Conservation (phyloP, 768 basidiomycete species). For the Trametes meyenii region DNA sequence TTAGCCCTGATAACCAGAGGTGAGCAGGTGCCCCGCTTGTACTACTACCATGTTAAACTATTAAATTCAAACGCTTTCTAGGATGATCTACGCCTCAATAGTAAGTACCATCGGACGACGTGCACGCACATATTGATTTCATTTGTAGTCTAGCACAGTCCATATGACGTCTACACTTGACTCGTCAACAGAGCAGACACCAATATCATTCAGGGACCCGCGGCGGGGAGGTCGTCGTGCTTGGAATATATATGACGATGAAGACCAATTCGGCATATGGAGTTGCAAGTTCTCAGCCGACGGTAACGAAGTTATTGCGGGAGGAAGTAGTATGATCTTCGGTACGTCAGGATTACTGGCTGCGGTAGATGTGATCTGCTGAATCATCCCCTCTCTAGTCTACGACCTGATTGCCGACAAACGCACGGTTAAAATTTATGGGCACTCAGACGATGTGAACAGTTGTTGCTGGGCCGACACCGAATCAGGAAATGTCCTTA, state of each 20-base stretch:
- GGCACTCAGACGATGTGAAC: constrained; percentile 91
- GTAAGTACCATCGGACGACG: constrained; percentile 42
- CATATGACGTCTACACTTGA: constrained; percentile 78
- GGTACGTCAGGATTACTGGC: constrained; percentile 41
- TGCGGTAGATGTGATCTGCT: background rate
- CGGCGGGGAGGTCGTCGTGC: constrained; percentile 23
- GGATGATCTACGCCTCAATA: constrained; percentile 93
- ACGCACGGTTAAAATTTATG: constrained; percentile 82
- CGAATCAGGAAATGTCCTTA: constrained; percentile 88
- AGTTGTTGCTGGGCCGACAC: constrained; percentile 96
- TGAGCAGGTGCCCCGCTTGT: constrained; percentile 33
- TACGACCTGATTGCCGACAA: constrained; percentile 86
- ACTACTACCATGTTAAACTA: too few species aligned
- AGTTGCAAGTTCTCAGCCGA: constrained; percentile 96
- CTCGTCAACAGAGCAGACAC: constrained; percentile 58
- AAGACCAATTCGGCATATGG: constrained; percentile 77
- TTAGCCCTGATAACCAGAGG: constrained; percentile 89
- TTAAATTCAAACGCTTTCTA: too few species aligned
- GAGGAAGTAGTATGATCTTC: constrained; percentile 81
- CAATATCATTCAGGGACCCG: constrained; percentile 51
- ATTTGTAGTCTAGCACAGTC: constrained; percentile 64
- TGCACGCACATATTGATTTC: background rate
- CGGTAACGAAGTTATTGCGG: constrained; percentile 93
- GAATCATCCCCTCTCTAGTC: constrained; percentile 48
- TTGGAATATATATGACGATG: constrained; percentile 41